Evolutionary conservation across 108 stramenopile genomes (phyloP).

Genomic region (Cyclotella kingstonii): DNA sequence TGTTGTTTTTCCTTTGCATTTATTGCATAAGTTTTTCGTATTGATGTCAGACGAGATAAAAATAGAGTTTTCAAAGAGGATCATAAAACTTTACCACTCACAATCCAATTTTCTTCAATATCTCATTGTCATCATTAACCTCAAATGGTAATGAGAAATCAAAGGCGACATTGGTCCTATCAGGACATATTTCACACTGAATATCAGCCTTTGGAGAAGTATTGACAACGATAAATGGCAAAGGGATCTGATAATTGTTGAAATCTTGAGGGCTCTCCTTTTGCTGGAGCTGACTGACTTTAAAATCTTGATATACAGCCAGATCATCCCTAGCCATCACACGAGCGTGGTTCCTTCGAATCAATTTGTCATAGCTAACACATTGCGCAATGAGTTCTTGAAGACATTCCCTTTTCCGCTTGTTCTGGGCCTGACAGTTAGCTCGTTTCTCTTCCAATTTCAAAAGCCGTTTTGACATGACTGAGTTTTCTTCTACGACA

Average conservation of each 20-base stretch:
- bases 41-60: slow-evolving; percentile 9
- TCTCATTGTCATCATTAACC: slow-evolving; percentile 94
- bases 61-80: neutral
- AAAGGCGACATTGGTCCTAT: slow-evolving; percentile 87
- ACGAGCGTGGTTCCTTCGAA: slow-evolving; percentile 58
- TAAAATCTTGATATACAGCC: no score
- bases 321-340: slow-evolving; percentile 11
- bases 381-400: slow-evolving; percentile 84
- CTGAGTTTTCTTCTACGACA: slow-evolving; percentile 3
- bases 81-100: slow-evolving; percentile 46
- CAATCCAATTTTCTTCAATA: slow-evolving; percentile 88
- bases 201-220: slow-evolving; percentile 75
- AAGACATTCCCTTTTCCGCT: slow-evolving; percentile 69
- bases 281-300: neutral
- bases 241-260: slow-evolving; percentile 63
- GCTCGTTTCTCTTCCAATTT: slow-evolving; percentile 51
- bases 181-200: slow-evolving; percentile 90
- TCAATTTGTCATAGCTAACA: slow-evolving; percentile 84
- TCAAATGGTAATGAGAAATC: slow-evolving; percentile 90
- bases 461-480: slow-evolving; percentile 42
- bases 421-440: slow-evolving; percentile 44
- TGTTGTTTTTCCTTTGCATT: no score
- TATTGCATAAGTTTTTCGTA: no score
- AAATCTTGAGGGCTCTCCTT: neutral
- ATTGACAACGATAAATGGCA: slow-evolving; percentile 94